These are phyloP conservation scores for Drechslerella dactyloides DNA, from an alignment of 2,329 filamentous ascomycete genomes.

Conservation along the genomic window DNA sequence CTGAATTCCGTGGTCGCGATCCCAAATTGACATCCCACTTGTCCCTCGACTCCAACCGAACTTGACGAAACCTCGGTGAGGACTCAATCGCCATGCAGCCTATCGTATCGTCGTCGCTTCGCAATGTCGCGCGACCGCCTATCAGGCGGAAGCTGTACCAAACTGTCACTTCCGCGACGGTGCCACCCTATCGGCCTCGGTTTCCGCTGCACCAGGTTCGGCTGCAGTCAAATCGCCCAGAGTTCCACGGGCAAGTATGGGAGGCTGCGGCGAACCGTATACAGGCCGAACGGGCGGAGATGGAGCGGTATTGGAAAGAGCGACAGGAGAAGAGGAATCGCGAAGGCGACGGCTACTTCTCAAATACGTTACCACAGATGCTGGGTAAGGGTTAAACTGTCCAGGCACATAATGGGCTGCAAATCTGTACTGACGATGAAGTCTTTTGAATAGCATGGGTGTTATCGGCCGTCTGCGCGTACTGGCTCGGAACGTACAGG, in stretches of 20 bases:
- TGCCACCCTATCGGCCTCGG: conserved; percentile 11
- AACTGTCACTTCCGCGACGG: conserved; percentile 13
- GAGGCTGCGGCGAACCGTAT: conserved; percentile 66
- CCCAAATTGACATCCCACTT: not conserved
- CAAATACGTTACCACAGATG: conserved; percentile 63
- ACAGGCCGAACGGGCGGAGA: conserved; percentile 64
- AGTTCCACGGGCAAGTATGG: conserved; percentile 67
- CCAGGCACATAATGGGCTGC: no score
- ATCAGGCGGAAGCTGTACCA: conserved; percentile 29
- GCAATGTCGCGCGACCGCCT: conserved; percentile 16
- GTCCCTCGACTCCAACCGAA: conserved; percentile 5
- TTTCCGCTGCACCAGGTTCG: conserved; percentile 29
- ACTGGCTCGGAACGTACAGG: conserved; percentile 66
- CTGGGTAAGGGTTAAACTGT: conserved; percentile 61
- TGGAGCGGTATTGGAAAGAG: conserved; percentile 62
- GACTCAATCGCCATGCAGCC: conserved; percentile 29
- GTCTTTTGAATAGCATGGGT: conserved; percentile 51
- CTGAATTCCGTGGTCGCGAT: conserved; percentile 18
- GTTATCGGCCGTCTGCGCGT: conserved; percentile 61
- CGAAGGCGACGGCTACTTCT: conserved; percentile 57
- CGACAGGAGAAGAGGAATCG: conserved; percentile 52
- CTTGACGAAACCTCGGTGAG: conserved; percentile 1
- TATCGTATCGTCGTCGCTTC: conserved; percentile 29
- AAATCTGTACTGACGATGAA: not conserved
- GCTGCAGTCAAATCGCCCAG: conserved; percentile 29